Base-by-base conservation (phyloP, 2,329 filamentous ascomycete species). In the Chaetothyriales sp. region DNA sequence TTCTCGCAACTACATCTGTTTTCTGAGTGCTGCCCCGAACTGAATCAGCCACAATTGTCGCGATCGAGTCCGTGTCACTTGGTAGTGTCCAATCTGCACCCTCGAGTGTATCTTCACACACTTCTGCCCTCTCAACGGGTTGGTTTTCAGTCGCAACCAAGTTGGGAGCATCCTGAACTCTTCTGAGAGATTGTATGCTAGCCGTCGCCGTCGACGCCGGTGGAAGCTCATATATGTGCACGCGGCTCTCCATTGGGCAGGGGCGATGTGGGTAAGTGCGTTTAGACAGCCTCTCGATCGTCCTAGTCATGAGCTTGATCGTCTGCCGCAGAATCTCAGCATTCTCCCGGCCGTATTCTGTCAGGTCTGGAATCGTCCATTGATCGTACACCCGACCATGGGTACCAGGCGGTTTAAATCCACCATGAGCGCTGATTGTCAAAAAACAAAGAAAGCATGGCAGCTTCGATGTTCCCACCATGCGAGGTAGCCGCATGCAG, bases 361-460 rank as follows among this genome's bases (percentile, higher is more conserved):
- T 46, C n/a, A 58, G 49, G 37, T 58, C 56, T 22, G 56, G 56
- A 44, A 58, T 56, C 45, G 56, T 61, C 59, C 59, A 61, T 50
- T 58, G 58, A 48, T 60, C 54, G 48, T 58, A 60, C 15, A 61
- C 46, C 29, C 58, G 50, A 18, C 59, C 58, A 53, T 60, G 58
- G 18, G 54, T 59, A 25, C 52, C 50, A 18, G 57, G 50, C 18
- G 55, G 52, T 7, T 44, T 22, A 33, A 54, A 58, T 22, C 43
- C 18, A 33, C 49, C 44, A 51, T 60, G 57, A 20, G 47, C 43
- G 20, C 43, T 53, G 44, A 61, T 53, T 49, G 59, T 59, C 6
- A 60, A 53, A 50, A 57, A 53, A 51, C 59, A 61, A 6, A 61
- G 50, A 54, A 58, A 61, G 54, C 59, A 61, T n/a, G 56, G 55